A percentile compares a stretch with the other conserved stretches of the same genome.
phyloP scores from a whole-genome alignment of 2,329 filamentous ascomycete genomes.

The Beauveria sp. region DNA sequence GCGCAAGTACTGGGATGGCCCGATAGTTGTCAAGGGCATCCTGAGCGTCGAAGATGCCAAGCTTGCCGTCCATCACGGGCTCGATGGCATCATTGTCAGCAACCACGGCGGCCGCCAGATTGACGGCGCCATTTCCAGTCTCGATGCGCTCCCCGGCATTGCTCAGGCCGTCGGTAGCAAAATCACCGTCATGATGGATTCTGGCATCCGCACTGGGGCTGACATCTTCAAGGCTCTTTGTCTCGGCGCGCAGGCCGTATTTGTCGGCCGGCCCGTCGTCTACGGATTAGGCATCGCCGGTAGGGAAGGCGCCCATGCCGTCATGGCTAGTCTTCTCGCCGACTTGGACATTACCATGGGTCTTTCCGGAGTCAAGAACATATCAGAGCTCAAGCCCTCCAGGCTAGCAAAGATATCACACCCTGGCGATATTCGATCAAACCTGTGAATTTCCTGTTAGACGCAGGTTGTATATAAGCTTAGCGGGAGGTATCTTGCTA shows the following conservation, averaged over 20 bases:
- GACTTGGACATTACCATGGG: constrained; percentile 47
- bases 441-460: constrained; percentile 16
- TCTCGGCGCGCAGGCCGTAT: constrained; percentile 32
- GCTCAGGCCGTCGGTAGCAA: constrained; percentile 49
- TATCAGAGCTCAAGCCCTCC: constrained; percentile 28
- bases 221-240: constrained; percentile 34
- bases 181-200: constrained; percentile 47
- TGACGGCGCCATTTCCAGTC: constrained; percentile 36
- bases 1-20: constrained; percentile 51
- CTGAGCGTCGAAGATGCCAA: constrained; percentile 32
- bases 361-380: constrained; percentile 39
- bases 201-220: constrained; percentile 31
- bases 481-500: not conserved
- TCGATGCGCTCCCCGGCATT: constrained; percentile 42
- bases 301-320: constrained; percentile 46
- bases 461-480: no score
- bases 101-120: constrained; percentile 37
- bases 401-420: constrained; percentile 27
- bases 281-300: constrained; percentile 29
- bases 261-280: constrained; percentile 35
- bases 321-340: constrained; percentile 33
- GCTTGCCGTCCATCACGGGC: constrained; percentile 28
- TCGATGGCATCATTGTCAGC: constrained; percentile 33
- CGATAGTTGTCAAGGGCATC: constrained; percentile 35
- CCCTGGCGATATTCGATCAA: constrained; percentile 25